Evolutionary conservation across 192 early-diverging fungal genomes (phyloP).

Genomic region (Umbelopsis isabellina): DNA sequence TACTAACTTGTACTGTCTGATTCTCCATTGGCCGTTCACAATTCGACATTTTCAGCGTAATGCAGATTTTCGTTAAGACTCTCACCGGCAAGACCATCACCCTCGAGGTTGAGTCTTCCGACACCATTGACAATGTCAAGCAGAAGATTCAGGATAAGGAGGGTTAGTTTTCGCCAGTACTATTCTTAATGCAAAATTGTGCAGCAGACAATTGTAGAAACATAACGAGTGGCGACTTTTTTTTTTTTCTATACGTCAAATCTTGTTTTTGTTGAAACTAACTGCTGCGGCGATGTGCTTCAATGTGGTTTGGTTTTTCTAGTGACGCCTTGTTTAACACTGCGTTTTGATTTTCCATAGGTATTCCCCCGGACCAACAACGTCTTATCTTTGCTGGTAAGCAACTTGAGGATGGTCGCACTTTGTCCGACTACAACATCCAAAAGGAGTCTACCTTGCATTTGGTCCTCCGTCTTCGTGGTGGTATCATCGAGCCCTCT

Average conservation of each 20-base stretch:
- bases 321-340: neutral
- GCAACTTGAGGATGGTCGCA: conserved; percentile 99
- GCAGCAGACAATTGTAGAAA: neutral
- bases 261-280: no score
- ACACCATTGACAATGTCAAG: conserved; percentile 67
- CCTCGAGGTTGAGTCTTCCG: conserved; percentile 63
- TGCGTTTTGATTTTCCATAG: conserved; percentile 34
- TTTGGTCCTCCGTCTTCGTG: conserved; percentile 95
- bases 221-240: no score
- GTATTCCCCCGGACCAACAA: conserved; percentile 99
- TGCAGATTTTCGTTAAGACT: conserved; percentile 72
- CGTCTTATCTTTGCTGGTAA: conserved; percentile 99
- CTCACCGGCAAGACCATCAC: conserved; percentile 70
- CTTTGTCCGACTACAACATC: conserved; percentile 99
- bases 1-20: neutral
- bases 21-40: neutral
- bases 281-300: no score
- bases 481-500: conserved; percentile 98
- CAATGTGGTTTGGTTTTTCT: no score
- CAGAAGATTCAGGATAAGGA: conserved; percentile 64
- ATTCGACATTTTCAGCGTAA: conserved; percentile 37
- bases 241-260: no score
- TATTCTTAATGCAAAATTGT: neutral
- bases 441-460: conserved; percentile 99
- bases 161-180: conserved; percentile 35